phyloP scores from a whole-genome alignment of 2,329 filamentous ascomycete genomes.

The Mollisia scopiformis region DNA sequence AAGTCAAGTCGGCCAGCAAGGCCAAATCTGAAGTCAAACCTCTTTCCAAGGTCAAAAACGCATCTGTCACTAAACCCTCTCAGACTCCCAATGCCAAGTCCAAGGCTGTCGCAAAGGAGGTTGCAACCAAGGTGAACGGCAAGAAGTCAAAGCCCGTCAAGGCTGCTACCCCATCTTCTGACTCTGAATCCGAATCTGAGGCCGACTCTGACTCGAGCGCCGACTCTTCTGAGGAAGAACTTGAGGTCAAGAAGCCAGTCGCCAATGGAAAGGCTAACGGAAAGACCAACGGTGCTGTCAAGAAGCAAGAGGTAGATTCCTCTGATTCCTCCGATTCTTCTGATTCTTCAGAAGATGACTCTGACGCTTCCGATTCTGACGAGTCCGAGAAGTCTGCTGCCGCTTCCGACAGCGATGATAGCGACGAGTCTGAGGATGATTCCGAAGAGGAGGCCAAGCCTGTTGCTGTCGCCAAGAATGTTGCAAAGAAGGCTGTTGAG shows the following conservation, averaged over 20 bases:
- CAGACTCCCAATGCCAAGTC: constrained; percentile 68
- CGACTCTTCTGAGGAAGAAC: constrained; percentile 33
- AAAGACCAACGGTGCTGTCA: constrained; percentile 41
- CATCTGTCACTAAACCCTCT: constrained; percentile 67
- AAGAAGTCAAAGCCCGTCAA: constrained; percentile 50
- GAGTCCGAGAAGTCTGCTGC: constrained; percentile 37
- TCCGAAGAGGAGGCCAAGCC: constrained; percentile 31
- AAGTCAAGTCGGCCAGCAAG: constrained; percentile 59
- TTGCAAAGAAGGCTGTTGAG: constrained; percentile 30
- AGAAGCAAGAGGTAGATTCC: constrained; percentile 41
- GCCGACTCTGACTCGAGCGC: constrained; percentile 28
- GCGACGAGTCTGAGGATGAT: constrained; percentile 33
- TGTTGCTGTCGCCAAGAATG: constrained; percentile 25
- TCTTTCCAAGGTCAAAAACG: constrained; percentile 63
- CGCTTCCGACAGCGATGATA: constrained; percentile 33
- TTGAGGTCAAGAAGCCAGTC: constrained; percentile 35
- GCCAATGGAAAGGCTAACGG: constrained; percentile 34
- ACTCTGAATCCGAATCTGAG: constrained; percentile 38
- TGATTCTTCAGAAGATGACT: constrained; percentile 16
- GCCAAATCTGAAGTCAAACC: constrained; percentile 51
- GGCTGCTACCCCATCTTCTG: constrained; percentile 44
- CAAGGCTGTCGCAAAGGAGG: constrained; percentile 66
- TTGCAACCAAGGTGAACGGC: constrained; percentile 38
- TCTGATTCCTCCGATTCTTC: constrained; percentile 40
- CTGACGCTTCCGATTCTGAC: neutral